Evolutionary conservation across 805 yeast genomes (phyloP).

Genomic region (Sugiyamaella chiloensis): DNA sequence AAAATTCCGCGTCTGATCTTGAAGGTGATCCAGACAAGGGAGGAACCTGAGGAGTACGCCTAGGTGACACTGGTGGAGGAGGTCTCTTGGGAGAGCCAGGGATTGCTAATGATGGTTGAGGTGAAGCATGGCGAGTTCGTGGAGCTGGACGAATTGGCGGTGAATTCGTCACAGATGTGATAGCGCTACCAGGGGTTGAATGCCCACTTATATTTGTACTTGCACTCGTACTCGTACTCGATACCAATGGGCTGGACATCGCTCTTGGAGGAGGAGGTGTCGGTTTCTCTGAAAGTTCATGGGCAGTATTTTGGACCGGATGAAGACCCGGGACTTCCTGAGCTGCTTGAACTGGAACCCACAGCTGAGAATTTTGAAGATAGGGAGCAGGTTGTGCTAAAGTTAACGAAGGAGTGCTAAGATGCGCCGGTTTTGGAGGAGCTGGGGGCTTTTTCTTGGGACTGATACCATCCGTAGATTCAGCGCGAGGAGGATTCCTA

Average conservation of each 20-base stretch:
- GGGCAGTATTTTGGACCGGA: too few relatives aligned
- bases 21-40: not conserved
- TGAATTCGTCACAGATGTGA: constrained; percentile 10
- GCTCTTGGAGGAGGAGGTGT: constrained; percentile 14
- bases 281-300: too few relatives aligned
- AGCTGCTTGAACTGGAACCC: too few relatives aligned
- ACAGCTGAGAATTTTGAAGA: too few relatives aligned
- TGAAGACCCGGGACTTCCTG: too few relatives aligned
- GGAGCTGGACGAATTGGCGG: constrained; percentile 9
- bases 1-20: not conserved
- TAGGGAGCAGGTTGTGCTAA: too few relatives aligned
- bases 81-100: not conserved
- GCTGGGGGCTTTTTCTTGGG: constrained; percentile 10
- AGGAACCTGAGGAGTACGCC: not conserved
- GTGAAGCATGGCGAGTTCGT: constrained; percentile 3
- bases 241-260: too few relatives aligned
- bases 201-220: not conserved
- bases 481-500: not conserved
- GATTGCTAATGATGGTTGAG: constrained; percentile 1
- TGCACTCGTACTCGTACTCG: constrained; percentile 8
- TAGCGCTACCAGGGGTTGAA: constrained; percentile 9
- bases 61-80: constrained; percentile 10
- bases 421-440: constrained; percentile 22
- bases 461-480: not conserved
- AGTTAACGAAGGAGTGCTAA: constrained; percentile 10